Percentiles rank a stretch among this genome's conserved stretches.
Evolutionary conservation across 192 early-diverging fungal species (phyloP).

Genomic region (Glomus cerebriforme): DNA sequence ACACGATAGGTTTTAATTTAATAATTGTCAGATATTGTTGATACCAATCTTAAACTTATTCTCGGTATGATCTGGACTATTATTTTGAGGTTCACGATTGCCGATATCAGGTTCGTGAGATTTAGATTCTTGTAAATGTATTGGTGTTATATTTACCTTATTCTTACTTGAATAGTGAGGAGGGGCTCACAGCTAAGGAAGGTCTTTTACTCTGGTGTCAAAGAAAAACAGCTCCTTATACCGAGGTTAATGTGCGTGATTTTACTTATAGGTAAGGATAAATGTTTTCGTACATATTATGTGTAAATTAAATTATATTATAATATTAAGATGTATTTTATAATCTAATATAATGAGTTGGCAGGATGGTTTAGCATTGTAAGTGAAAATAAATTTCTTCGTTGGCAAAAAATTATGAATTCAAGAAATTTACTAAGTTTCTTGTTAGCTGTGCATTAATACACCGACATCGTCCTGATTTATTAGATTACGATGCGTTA

Average conservation of each 20-base stretch:
- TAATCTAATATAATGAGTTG: conserved; percentile 54
- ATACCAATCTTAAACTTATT: conserved; percentile 87
- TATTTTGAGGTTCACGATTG: conserved; percentile 95
- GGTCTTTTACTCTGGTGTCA: conserved; percentile 98
- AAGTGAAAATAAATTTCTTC: conserved; percentile 33
- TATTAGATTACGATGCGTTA: conserved; percentile 84
- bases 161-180: conserved; percentile 61
- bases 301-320: not conserved
- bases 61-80: conserved; percentile 97
- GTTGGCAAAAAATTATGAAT: not conserved
- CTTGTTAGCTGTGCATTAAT: conserved; percentile 82
- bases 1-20: not conserved
- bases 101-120: conserved; percentile 72
- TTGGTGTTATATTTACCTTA: not conserved
- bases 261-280: conserved; percentile 67
- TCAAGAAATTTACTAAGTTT: conserved; percentile 3
- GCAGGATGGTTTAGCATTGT: conserved; percentile 93
- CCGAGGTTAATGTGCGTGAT: conserved; percentile 86
- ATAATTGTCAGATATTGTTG: conserved; percentile 79
- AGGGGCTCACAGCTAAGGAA: conserved; percentile 95
- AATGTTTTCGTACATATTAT: not conserved
- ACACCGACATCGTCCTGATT: conserved; percentile 94
- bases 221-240: conserved; percentile 87
- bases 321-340: not conserved
- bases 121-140: not conserved